Conservation (phyloP, 768 basidiomycete species). For the Asterophora lycoperdoides region DNA sequence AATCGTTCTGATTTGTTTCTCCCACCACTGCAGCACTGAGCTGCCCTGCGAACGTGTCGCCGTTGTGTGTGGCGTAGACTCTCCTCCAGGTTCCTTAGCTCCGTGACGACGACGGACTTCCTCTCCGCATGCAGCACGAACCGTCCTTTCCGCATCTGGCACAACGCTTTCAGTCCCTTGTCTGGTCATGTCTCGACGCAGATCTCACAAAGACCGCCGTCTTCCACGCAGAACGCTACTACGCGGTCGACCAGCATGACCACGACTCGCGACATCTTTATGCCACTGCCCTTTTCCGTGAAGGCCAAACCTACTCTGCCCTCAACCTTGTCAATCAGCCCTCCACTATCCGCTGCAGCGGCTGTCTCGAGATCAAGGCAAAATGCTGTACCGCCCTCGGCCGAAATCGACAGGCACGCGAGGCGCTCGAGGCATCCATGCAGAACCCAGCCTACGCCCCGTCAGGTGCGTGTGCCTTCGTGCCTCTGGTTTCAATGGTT, state of each 20-base stretch:
- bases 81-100: not conserved
- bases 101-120: not conserved
- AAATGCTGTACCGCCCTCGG: slow-evolving; percentile 71
- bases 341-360: slow-evolving; percentile 57
- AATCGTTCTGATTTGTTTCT: slow-evolving; percentile 15
- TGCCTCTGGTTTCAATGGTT: slow-evolving; percentile 1
- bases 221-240: slow-evolving; percentile 87
- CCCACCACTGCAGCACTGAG: slow-evolving; percentile 7
- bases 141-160: slow-evolving; percentile 53
- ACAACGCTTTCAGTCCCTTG: slow-evolving; percentile 65
- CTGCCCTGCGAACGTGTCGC: slow-evolving; percentile 10
- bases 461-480: slow-evolving; percentile 41
- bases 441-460: slow-evolving; percentile 49
- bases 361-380: slow-evolving; percentile 77
- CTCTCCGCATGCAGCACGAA: slow-evolving; percentile 53
- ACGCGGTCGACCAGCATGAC: slow-evolving; percentile 59
- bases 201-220: slow-evolving; percentile 76
- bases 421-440: slow-evolving; percentile 62
- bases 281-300: slow-evolving; percentile 69
- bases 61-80: slow-evolving; percentile 6
- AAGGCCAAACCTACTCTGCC: slow-evolving; percentile 72
- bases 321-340: slow-evolving; percentile 63
- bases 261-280: slow-evolving; percentile 86
- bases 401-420: slow-evolving; percentile 71
- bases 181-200: slow-evolving; percentile 83